These are phyloP conservation scores for Talaromyces rugulosus DNA, from an alignment of 2,329 filamentous ascomycete genomes.

Conservation along the genomic window DNA sequence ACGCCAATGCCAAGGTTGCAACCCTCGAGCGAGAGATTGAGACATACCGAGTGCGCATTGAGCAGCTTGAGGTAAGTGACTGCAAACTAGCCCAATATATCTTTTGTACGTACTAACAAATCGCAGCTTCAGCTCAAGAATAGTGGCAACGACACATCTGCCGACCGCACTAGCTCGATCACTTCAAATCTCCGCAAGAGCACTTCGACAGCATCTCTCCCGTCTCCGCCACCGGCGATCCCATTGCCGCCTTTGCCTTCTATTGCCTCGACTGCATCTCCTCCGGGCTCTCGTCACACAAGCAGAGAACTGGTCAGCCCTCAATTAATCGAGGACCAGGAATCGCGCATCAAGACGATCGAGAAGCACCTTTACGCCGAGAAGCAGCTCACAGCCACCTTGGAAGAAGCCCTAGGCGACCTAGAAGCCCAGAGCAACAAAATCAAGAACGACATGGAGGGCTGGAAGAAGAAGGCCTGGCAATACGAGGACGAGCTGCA, in stretches of 20 bases:
- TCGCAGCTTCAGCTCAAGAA: slow-evolving; percentile 40
- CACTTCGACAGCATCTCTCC: slow-evolving; percentile 73
- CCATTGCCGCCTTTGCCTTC: slow-evolving; percentile 87
- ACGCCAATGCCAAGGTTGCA: slow-evolving; percentile 63
- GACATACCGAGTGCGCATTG: slow-evolving; percentile 50
- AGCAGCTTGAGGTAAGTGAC: slow-evolving; percentile 66
- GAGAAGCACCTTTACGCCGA: slow-evolving; percentile 96
- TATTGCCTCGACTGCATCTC: slow-evolving; percentile 49
- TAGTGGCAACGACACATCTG: slow-evolving; percentile 33
- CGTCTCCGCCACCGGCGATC: slow-evolving; percentile 90
- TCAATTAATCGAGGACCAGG: slow-evolving; percentile 90
- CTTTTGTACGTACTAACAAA: slow-evolving; percentile 16
- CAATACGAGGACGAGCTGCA: slow-evolving; percentile 63
- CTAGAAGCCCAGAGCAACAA: slow-evolving; percentile 89
- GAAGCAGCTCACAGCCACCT: slow-evolving; percentile 89
- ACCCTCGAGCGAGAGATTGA: slow-evolving; percentile 67
- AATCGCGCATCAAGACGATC: slow-evolving; percentile 88
- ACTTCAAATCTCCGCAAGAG: slow-evolving; percentile 78
- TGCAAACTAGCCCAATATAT: not conserved
- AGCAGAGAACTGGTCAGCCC: slow-evolving; percentile 77
- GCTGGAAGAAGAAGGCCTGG: slow-evolving; percentile 80
- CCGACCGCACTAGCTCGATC: slow-evolving; percentile 55
- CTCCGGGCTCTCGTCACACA: slow-evolving; percentile 63
- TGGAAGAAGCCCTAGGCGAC: slow-evolving; percentile 93
- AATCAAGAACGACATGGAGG: slow-evolving; percentile 83